These are phyloP conservation scores for Entophlyctis helioformis DNA, from an alignment of 192 early-diverging fungal genomes.

Conservation along the genomic window DNA sequence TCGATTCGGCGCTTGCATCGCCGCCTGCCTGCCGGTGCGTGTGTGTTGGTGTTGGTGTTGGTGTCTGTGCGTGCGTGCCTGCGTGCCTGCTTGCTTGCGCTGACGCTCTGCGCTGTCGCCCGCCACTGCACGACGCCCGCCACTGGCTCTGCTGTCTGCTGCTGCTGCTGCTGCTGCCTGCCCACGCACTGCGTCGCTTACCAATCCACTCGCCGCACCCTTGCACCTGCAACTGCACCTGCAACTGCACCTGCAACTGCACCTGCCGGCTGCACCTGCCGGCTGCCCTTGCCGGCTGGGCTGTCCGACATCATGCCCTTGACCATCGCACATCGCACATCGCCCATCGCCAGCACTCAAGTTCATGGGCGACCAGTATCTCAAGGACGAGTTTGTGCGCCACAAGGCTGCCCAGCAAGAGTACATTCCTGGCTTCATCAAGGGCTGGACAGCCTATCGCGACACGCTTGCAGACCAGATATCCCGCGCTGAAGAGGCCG, in stretches of 20 bases:
- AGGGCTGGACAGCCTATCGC: conserved; percentile 8
- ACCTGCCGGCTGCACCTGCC: neutral
- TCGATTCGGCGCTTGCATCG: conserved; percentile 14
- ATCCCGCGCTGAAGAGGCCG: too few relatives aligned
- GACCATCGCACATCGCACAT: too few relatives aligned
- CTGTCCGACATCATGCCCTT: too few relatives aligned
- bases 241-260: too few relatives aligned
- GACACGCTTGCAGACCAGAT: conserved; percentile 4
- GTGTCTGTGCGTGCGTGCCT: too few relatives aligned
- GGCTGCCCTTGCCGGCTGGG: neutral
- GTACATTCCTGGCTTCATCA: conserved; percentile 8
- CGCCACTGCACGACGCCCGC: too few relatives aligned
- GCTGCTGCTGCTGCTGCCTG: too few relatives aligned
- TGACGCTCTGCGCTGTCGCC: too few relatives aligned
- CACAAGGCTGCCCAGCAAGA: conserved; percentile 8
- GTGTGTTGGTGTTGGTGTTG: too few relatives aligned
- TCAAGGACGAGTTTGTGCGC: conserved; percentile 11
- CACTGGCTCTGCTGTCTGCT: too few relatives aligned
- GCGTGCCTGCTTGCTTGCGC: too few relatives aligned
- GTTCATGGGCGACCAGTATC: conserved; percentile 11
- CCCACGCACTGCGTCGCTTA: neutral
- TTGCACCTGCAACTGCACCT: too few relatives aligned
- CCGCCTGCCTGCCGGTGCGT: conserved; percentile 9
- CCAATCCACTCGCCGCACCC: neutral
- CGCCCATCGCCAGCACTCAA: conserved; percentile 4